Evolutionary conservation across 2,329 filamentous ascomycete genomes (phyloP), one percentile per base, ranked within the genome.

Genomic region (Neocatenulostroma microsporum): DNA sequence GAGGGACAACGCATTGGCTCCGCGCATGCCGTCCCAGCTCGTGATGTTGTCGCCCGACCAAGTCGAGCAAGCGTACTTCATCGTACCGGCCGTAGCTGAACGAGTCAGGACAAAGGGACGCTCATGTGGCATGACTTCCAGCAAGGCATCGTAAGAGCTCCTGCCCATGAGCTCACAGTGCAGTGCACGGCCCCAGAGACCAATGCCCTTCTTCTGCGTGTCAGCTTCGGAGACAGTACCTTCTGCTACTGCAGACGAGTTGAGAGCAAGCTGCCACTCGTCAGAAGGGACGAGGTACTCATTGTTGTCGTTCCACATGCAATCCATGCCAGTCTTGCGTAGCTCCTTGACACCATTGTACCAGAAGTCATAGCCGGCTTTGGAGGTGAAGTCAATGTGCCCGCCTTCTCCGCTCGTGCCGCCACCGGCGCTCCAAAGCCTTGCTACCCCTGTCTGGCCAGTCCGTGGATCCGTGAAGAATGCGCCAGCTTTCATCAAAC

Each of bases 291-390:
- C 68, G 1, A 75, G 78, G 55, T 84, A 85, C 56, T 85, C 81
- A 47, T 84, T 85, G 58, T 85, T 85, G 54, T 85, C 81, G 46
- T 85, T 85, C 81, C 82, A 85, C 62, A 84, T 83, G 31, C 72
- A 80, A 46, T 84, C 80, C 38, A 85, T 80, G 1, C 80, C 80
- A 7, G 74, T 61, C 18, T 72, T 62, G 37, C 75, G 75, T 2
- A 85, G 65, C 33, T 68, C 70, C 40, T 73, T 70, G 7, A 82
- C 74, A 2, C 81, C 80, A 1, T 82, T 65, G 42, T 75, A 80
- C 82, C 82, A 85, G 77, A 79, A 85, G 12, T 76, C 63, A 50
- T 76, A 84, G 0, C 77, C 80, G 0, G 70, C 70, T 15, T 72
- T 64, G 0, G 78, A 82, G 0, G 80, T 82, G 47, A 85, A 85